These are phyloP conservation scores for Phytophthora kernoviae DNA, from an alignment of 352 stramenopile species.

Conservation along the genomic window DNA sequence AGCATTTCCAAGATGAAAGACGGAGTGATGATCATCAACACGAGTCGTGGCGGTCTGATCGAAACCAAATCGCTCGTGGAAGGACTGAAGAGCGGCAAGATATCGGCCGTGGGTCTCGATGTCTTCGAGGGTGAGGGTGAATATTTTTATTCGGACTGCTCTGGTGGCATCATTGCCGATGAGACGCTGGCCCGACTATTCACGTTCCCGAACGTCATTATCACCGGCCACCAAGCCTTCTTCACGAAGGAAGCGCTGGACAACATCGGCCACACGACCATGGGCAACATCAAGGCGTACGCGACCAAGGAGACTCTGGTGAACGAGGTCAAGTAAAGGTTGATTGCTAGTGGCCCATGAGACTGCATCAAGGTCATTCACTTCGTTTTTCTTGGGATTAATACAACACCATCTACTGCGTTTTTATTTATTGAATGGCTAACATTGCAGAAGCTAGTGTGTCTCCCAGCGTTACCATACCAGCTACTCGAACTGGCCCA, in stretches of 20 bases:
- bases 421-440: slow-evolving; percentile 26
- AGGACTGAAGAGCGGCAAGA: slow-evolving; percentile 73
- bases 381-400: no score
- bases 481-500: slow-evolving; percentile 20
- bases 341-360: no score
- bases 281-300: slow-evolving; percentile 63
- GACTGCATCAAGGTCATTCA: slow-evolving; percentile 7
- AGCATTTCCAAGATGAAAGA: slow-evolving; percentile 83
- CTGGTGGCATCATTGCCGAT: slow-evolving; percentile 52
- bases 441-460: slow-evolving; percentile 23
- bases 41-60: slow-evolving; percentile 76
- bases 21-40: slow-evolving; percentile 88
- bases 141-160: slow-evolving; percentile 73
- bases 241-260: slow-evolving; percentile 68
- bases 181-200: slow-evolving; percentile 58
- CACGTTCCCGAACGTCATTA: slow-evolving; percentile 72
- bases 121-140: slow-evolving; percentile 75
- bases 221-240: slow-evolving; percentile 74
- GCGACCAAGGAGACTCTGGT: slow-evolving; percentile 28
- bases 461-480: slow-evolving; percentile 29
- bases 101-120: slow-evolving; percentile 74
- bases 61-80: slow-evolving; percentile 74
- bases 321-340: slow-evolving; percentile 47
- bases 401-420: no score
- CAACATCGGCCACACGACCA: slow-evolving; percentile 63